Evolutionary conservation across 139 green algal genomes (phyloP), one percentile per base, ranked within the genome.

Genomic region (Micractinium sp.): DNA sequence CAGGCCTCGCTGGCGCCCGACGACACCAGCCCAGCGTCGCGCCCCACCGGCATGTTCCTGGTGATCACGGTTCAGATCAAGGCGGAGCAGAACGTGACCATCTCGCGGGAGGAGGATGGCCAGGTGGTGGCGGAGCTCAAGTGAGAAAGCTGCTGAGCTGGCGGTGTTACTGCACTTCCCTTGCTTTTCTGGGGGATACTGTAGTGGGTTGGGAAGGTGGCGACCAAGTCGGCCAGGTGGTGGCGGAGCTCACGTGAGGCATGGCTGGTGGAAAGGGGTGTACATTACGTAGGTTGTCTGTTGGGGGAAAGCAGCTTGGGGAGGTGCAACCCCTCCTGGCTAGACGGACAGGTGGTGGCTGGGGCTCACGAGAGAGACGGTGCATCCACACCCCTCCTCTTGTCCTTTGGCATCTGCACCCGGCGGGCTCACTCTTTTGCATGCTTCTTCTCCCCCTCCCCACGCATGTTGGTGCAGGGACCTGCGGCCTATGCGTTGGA

Each of bases 101-200:
- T 92, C 29, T 81, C 31, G 0, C 25, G 74, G 5, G 41, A 74
- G 60, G 82, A 86, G 77, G 81, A 91, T 38, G 88, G 77, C 35
- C 81, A 88, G 19, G 73, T 91, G 35, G 81, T 91, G n/a, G 88
- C 78, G 0, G 67, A 91, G 33, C 60, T 91, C 31, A 91, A 47
- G 83, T 87, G 67, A 66, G 82, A 5, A 33, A 2, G 47, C 3
- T 73, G n/a, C n/a, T 14, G 20, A 33, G 33, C 19, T 12, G n/a
- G n/a, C n/a, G n/a, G n/a, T n/a, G n/a, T n/a, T n/a, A n/a, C n/a
- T n/a, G n/a, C n/a, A n/a, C n/a, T n/a, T n/a, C n/a, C n/a, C n/a
- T n/a, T n/a, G n/a, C n/a, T n/a, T n/a, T n/a, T n/a, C n/a, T n/a
- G n/a, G n/a, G n/a, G n/a, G n/a, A n/a, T n/a, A n/a, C n/a, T n/a